Conservation (phyloP, 805 yeast genomes). For the Metschnikowia lochheadii region DNA sequence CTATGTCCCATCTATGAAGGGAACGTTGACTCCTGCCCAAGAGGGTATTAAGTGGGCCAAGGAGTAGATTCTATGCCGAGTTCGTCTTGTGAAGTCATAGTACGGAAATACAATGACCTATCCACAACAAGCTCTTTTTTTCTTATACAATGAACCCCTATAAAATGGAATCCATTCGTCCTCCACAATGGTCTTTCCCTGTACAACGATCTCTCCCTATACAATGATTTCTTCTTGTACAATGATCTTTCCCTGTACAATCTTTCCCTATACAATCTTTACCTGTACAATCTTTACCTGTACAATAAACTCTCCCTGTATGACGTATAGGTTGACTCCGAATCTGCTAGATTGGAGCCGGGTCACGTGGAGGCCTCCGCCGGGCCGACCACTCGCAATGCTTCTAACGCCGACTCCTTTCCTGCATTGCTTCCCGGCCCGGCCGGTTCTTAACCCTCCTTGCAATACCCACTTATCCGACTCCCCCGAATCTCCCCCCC, state of each 20-base stretch:
- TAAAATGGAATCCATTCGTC: too few relatives aligned
- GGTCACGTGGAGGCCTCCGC: not conserved
- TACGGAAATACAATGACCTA: not conserved
- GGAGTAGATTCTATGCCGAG: conserved; percentile 5
- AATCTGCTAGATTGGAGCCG: too few relatives aligned
- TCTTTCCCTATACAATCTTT: too few relatives aligned
- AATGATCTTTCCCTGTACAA: too few relatives aligned
- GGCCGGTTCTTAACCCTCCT: not conserved
- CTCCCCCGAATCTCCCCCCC: not conserved
- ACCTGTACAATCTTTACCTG: too few relatives aligned
- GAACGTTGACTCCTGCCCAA: conserved; percentile 56
- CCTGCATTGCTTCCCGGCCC: not conserved
- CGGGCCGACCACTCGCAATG: not conserved
- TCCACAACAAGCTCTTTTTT: too few relatives aligned
- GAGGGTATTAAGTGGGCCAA: conserved; percentile 59
- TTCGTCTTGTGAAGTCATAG: not conserved
- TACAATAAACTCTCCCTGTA: not conserved
- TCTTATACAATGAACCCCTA: too few relatives aligned
- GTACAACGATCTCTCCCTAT: too few relatives aligned
- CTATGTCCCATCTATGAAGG: conserved; percentile 74
- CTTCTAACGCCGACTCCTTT: not conserved
- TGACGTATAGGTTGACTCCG: not conserved
- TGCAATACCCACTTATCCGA: not conserved
- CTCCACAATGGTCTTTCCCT: too few relatives aligned
- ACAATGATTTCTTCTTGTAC: too few relatives aligned